Conservation (phyloP, 192 early-diverging fungal genomes). For the Entomortierella lignicola region DNA sequence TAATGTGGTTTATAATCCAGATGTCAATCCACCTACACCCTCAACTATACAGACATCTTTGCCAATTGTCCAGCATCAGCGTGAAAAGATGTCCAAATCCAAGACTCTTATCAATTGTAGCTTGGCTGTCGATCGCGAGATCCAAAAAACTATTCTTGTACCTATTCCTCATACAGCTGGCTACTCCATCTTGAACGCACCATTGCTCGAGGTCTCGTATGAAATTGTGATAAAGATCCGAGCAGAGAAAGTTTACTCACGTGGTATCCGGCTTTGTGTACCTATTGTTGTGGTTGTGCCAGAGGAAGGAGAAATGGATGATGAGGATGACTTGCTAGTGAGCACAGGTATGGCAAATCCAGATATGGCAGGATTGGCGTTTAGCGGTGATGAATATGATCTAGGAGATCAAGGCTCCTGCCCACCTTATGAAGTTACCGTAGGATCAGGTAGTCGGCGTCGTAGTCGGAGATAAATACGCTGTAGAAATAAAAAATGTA, state of each 20-base stretch:
- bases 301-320: constrained; percentile 37
- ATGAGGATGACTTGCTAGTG: constrained; percentile 37
- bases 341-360: constrained; percentile 13
- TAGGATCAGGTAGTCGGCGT: constrained; percentile 12
- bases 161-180: constrained; percentile 25
- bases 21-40: constrained; percentile 7
- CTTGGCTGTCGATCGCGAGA: constrained; percentile 44
- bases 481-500: no score
- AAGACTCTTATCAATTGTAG: constrained; percentile 45
- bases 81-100: constrained; percentile 43
- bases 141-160: constrained; percentile 50
- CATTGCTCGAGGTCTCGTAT: constrained; percentile 43
- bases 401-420: constrained; percentile 45
- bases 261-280: constrained; percentile 15
- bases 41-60: constrained; percentile 1
- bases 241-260: constrained; percentile 33
- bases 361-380: constrained; percentile 17
- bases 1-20: constrained; percentile 4
- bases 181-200: constrained; percentile 48
- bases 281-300: constrained; percentile 46
- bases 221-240: constrained; percentile 53
- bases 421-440: constrained; percentile 40
- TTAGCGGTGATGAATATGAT: constrained; percentile 48
- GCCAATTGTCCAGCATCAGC: constrained; percentile 44
- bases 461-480: background rate